A percentile compares a stretch with the other conserved stretches of the same genome.
phyloP scores from a whole-genome alignment of 768 basidiomycete species.

The Tulasnella sp. region DNA sequence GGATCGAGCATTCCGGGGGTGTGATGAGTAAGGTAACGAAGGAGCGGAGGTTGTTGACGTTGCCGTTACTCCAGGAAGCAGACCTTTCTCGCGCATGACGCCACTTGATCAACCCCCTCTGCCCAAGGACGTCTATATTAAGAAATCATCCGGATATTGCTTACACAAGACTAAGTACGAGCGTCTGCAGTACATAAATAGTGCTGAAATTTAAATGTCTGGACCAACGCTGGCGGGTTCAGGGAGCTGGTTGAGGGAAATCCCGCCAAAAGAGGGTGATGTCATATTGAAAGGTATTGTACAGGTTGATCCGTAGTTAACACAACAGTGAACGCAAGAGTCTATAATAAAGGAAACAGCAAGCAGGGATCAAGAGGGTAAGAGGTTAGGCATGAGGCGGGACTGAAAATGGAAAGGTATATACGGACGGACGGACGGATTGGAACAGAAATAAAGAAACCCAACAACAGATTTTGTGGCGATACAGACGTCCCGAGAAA shows the following conservation, averaged over 20 bases:
- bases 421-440: background rate
- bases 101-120: background rate
- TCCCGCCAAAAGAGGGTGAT: background rate
- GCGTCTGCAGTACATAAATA: too few species aligned
- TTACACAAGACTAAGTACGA: too few species aligned
- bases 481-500: conserved; percentile 16
- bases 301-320: conserved; percentile 10
- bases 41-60: background rate
- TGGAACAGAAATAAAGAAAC: conserved; percentile 17
- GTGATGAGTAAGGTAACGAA: background rate
- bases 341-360: conserved; percentile 24
- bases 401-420: background rate
- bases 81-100: background rate
- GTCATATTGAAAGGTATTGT: background rate
- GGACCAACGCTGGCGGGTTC: background rate
- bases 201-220: too few species aligned
- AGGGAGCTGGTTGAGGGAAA: background rate
- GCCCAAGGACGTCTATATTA: conserved; percentile 3
- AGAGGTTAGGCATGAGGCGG: background rate
- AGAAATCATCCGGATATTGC: too few species aligned
- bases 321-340: conserved; percentile 1
- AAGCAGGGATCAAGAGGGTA: background rate
- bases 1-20: conserved; percentile 15
- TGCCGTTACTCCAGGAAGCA: background rate
- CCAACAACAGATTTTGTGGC: background rate